Percentiles rank a stretch among this genome's conserved stretches.
These are phyloP conservation scores for Plicaturopsis crispa DNA, from an alignment of 768 basidiomycete species.

Conservation along the genomic window DNA sequence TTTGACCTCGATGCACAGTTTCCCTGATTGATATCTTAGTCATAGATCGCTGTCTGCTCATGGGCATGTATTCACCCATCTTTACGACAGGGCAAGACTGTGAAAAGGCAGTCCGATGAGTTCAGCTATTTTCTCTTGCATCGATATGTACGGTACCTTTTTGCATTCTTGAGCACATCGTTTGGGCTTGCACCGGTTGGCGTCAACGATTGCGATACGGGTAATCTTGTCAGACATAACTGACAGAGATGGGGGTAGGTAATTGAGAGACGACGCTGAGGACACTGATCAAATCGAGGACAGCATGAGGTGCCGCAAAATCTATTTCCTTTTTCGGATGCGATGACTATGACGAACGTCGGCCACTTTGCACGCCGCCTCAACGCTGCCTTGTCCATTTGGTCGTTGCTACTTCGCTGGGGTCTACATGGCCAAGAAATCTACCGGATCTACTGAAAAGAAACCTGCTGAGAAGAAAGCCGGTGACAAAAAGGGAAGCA, in stretches of 20 bases:
- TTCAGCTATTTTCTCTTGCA: conserved; percentile 10
- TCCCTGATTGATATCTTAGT: conserved; percentile 57
- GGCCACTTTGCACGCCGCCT: too few relatives aligned
- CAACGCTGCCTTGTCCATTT: too few relatives aligned
- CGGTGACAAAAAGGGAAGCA: conserved; percentile 36
- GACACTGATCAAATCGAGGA: too few relatives aligned
- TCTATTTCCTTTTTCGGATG: too few relatives aligned
- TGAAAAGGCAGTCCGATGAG: conserved; percentile 16
- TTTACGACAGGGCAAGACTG: conserved; percentile 94
- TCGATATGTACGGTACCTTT: conserved; percentile 46
- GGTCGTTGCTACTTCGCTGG: too few relatives aligned
- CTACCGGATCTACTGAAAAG: conserved; percentile 13
- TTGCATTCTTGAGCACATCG: conserved; percentile 97
- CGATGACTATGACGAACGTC: too few relatives aligned
- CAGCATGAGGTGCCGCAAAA: too few relatives aligned
- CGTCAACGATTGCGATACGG: conserved; percentile 91
- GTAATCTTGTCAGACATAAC: conserved; percentile 92
- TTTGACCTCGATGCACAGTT: conserved; percentile 98
- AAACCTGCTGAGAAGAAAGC: conserved; percentile 22
- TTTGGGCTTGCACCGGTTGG: conserved; percentile 94
- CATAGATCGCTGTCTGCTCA: neutral
- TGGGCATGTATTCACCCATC: conserved; percentile 62
- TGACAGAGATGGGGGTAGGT: conserved; percentile 6
- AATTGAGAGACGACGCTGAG: too few relatives aligned
- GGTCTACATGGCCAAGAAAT: conserved; percentile 15